These are phyloP conservation scores for Macrophomina pseudophaseolina DNA, from an alignment of 2,329 filamentous ascomycete species.

Conservation along the genomic window DNA sequence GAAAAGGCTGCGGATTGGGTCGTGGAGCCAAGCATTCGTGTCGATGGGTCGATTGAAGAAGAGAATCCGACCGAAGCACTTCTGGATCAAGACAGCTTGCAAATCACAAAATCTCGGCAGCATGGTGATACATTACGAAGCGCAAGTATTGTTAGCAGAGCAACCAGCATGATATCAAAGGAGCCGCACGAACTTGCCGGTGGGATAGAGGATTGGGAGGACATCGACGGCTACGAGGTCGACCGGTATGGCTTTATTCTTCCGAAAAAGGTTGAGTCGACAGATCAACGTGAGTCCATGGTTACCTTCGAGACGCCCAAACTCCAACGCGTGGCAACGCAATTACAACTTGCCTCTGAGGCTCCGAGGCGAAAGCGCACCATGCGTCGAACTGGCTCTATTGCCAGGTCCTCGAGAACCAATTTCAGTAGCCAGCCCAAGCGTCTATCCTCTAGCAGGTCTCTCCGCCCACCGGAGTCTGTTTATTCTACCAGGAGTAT, in stretches of 20 bases:
- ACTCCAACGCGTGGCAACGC: constrained; percentile 65
- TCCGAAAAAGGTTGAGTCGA: constrained; percentile 45
- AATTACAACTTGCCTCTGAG: constrained; percentile 61
- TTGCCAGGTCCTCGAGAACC: constrained; percentile 48
- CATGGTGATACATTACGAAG: constrained; percentile 33
- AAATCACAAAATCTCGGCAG: constrained; percentile 11
- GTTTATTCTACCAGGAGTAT: constrained; percentile 46
- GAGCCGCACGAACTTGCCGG: constrained; percentile 63
- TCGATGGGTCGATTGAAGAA: constrained; percentile 25
- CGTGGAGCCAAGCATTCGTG: constrained; percentile 7
- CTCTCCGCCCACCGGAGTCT: constrained; percentile 49
- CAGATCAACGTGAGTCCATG: constrained; percentile 39
- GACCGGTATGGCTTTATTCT: constrained; percentile 71
- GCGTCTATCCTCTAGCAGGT: constrained; percentile 50
- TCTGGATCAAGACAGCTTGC: constrained; percentile 11
- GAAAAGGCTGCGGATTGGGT: constrained; percentile 58
- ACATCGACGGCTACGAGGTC: constrained; percentile 63
- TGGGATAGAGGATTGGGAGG: constrained; percentile 69
- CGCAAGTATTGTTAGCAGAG: constrained; percentile 32
- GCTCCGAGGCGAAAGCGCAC: constrained; percentile 60
- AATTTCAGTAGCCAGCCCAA: constrained; percentile 41
- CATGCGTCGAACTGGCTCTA: constrained; percentile 56
- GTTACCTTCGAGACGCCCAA: constrained; percentile 44
- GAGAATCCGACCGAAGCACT: not conserved
- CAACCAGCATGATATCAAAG: constrained; percentile 47